Conservation (phyloP, 73 alveolate genomes). For the Uronychia setigera region DNA sequence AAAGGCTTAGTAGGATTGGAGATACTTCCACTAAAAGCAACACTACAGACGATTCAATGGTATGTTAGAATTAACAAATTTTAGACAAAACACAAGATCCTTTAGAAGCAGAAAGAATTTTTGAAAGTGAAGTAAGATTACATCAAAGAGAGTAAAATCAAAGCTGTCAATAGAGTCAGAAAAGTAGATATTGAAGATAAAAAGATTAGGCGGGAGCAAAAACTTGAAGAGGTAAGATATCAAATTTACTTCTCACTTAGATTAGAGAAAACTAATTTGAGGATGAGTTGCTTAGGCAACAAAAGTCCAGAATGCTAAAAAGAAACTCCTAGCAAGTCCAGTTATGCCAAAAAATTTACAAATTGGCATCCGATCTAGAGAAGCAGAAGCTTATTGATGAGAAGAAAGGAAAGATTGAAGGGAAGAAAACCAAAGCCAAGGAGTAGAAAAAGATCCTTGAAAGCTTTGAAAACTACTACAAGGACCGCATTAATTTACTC, state of each 20-base stretch:
- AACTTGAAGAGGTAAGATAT: constrained; percentile 5
- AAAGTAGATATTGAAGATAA: not conserved
- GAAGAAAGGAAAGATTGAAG: constrained; percentile 44
- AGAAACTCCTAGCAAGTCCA: constrained; percentile 47
- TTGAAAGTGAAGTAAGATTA: not conserved
- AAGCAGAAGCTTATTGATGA: constrained; percentile 45
- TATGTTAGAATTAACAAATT: not conserved
- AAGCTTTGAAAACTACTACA: constrained; percentile 49
- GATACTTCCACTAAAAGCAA: not conserved
- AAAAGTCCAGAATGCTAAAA: constrained; percentile 13
- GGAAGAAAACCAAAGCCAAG: constrained; percentile 8
- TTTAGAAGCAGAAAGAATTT: not conserved
- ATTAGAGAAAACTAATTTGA: not conserved
- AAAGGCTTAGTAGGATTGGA: not conserved
- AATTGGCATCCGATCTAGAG: constrained; percentile 42
- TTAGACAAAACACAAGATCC: not conserved
- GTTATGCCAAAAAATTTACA: constrained; percentile 43
- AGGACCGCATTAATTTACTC: constrained; percentile 37
- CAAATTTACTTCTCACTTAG: not conserved
- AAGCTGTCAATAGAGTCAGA: not conserved
- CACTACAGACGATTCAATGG: not conserved
- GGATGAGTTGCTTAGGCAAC: not conserved
- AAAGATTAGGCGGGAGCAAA: not conserved
- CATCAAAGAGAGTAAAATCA: not conserved
- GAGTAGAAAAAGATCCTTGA: constrained; percentile 23